Conservation (phyloP, 2,329 filamentous ascomycete genomes). For the Penicillium nordicum region DNA sequence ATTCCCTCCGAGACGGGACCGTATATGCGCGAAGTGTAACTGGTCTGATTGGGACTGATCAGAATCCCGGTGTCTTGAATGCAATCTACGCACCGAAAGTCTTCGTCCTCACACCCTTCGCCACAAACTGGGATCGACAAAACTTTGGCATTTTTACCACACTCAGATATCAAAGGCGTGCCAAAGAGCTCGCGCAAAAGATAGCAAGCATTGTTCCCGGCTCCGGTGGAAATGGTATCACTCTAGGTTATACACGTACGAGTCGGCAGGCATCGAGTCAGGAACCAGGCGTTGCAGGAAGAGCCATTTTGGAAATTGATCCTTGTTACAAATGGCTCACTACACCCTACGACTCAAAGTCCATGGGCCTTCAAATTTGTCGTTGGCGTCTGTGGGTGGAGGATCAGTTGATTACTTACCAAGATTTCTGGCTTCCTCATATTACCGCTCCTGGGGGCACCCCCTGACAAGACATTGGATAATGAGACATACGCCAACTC, state of each 20-base stretch:
- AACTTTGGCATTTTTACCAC: neutral
- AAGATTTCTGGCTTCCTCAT: constrained; percentile 4
- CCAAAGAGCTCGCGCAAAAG: neutral
- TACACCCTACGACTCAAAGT: neutral
- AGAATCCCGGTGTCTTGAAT: neutral
- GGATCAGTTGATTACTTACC: neutral
- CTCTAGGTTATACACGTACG: neutral
- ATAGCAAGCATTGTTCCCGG: neutral
- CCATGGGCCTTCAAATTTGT: neutral
- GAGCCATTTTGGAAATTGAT: neutral
- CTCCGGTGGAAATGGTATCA: neutral
- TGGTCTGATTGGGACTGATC: neutral
- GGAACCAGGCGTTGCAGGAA: constrained; percentile 1
- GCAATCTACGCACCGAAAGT: constrained; percentile 3
- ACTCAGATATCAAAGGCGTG: neutral
- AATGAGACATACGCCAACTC: neutral
- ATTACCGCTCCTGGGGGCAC: neutral
- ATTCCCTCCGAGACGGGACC: constrained; percentile 1
- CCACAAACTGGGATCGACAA: neutral
- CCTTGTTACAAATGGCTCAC: neutral
- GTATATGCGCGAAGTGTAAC: neutral
- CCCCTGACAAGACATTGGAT: neutral
- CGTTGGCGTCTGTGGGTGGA: constrained; percentile 3
- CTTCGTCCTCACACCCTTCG: neutral
- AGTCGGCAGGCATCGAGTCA: neutral